These are phyloP conservation scores for Exophiala viscosa DNA, from an alignment of 2,329 filamentous ascomycete species.

Conservation along the genomic window DNA sequence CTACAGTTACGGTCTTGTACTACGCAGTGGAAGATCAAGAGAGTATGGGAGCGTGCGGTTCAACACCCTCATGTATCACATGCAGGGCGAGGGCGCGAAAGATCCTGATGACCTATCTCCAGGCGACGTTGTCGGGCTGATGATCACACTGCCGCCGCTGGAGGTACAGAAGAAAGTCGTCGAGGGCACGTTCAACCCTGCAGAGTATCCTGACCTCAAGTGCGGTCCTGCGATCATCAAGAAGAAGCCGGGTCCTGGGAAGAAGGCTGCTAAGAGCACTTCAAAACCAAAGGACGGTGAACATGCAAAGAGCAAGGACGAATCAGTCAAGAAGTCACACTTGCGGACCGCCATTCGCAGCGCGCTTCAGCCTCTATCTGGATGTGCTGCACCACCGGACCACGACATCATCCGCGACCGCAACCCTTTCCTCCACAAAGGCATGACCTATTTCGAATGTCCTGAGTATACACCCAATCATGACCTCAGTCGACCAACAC, in stretches of 20 bases:
- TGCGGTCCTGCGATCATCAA: conserved; percentile 27
- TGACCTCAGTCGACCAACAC: conserved; percentile 70
- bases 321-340: conserved; percentile 12
- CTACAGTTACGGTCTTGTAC: conserved; percentile 28
- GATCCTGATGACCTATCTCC: conserved; percentile 75
- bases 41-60: conserved; percentile 65
- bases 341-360: conserved; percentile 17
- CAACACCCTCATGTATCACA: conserved; percentile 95
- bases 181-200: conserved; percentile 80
- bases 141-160: conserved; percentile 85
- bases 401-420: conserved; percentile 87
- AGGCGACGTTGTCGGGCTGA: conserved; percentile 89
- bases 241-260: conserved; percentile 21
- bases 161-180: conserved; percentile 84
- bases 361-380: conserved; percentile 8
- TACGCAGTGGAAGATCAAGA: conserved; percentile 34
- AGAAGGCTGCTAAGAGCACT: conserved; percentile 23
- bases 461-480: conserved; percentile 85
- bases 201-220: conserved; percentile 51
- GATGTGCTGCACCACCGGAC: conserved; percentile 19
- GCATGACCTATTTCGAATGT: conserved; percentile 62
- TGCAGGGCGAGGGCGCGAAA: conserved; percentile 85
- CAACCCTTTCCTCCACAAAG: conserved; percentile 87
- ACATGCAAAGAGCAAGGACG: conserved; percentile 15
- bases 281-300: conserved; percentile 24